Conservation (phyloP, 306 rosid species). For the Dalbergia oliveri region DNA sequence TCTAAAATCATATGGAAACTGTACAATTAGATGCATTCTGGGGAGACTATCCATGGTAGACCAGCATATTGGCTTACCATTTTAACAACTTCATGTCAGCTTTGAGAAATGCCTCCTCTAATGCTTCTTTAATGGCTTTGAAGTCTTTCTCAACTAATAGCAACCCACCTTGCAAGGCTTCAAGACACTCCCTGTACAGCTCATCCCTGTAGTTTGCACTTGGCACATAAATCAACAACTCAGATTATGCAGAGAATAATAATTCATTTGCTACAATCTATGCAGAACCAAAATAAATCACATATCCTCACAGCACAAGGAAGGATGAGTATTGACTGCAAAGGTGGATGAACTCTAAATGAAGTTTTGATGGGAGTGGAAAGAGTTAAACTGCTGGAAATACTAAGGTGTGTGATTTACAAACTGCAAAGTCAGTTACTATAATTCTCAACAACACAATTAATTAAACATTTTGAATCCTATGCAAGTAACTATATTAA, state of each 20-base stretch:
- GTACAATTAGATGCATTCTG: slow-evolving; percentile 23
- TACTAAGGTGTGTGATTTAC: neutral
- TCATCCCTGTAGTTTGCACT: slow-evolving; percentile 72
- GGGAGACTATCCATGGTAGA: slow-evolving; percentile 8
- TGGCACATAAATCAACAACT: slow-evolving; percentile 43
- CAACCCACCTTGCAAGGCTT: slow-evolving; percentile 80
- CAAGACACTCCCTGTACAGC: slow-evolving; percentile 87
- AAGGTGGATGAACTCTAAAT: neutral
- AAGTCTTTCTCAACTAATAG: slow-evolving; percentile 69
- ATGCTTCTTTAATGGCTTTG: slow-evolving; percentile 67
- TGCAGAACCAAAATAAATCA: slow-evolving; percentile 4
- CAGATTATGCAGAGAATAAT: slow-evolving; percentile 29
- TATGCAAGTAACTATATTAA: slow-evolving; percentile 6
- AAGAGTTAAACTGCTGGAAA: neutral
- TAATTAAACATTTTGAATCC: neutral
- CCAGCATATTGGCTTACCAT: slow-evolving; percentile 58
- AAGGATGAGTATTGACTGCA: neutral
- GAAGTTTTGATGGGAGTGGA: neutral
- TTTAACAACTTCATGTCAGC: slow-evolving; percentile 72
- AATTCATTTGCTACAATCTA: slow-evolving; percentile 3
- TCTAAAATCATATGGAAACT: slow-evolving; percentile 49
- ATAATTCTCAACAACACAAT: neutral
- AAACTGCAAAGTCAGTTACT: neutral
- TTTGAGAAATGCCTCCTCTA: slow-evolving; percentile 74
- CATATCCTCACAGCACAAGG: slow-evolving; percentile 6